Conservation (phyloP, 768 basidiomycete genomes). For the Pleurotus platypus region DNA sequence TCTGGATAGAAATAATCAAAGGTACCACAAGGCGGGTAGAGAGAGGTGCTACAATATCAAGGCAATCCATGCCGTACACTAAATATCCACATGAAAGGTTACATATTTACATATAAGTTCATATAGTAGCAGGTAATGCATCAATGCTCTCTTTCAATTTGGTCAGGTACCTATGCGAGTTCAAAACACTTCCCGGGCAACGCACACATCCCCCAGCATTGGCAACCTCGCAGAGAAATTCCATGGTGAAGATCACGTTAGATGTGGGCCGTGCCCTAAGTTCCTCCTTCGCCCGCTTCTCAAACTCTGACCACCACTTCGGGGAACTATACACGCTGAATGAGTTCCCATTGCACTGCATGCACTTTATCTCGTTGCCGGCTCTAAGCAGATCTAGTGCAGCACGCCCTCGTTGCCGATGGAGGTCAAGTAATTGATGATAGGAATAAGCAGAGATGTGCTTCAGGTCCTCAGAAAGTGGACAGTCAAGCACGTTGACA, state of each 20-base stretch:
- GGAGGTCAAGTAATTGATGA: constrained; percentile 59
- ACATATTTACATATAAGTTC: not conserved
- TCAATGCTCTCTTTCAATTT: constrained; percentile 57
- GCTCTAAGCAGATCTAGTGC: constrained; percentile 45
- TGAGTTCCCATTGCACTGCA: constrained; percentile 59
- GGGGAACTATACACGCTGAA: constrained; percentile 46
- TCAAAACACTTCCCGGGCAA: constrained; percentile 66
- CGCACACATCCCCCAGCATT: constrained; percentile 50
- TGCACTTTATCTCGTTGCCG: constrained; percentile 54
- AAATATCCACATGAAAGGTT: not conserved
- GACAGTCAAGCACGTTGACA: constrained; percentile 50
- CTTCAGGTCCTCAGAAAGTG: constrained; percentile 59
- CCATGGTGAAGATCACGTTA: constrained; percentile 55
- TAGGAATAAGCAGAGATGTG: constrained; percentile 68
- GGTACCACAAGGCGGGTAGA: not conserved
- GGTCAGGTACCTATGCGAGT: constrained; percentile 54
- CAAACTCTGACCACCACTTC: constrained; percentile 69
- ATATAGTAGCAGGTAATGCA: constrained; percentile 33
- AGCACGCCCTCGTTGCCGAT: constrained; percentile 46
- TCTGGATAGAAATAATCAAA: not conserved
- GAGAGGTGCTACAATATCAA: not conserved
- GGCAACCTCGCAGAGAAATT: constrained; percentile 53
- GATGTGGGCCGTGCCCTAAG: constrained; percentile 52
- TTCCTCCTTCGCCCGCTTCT: constrained; percentile 54
- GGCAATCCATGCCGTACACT: no score